Percentiles rank a stretch among this genome's conserved stretches.
phyloP scores from a whole-genome alignment of 331 rosid genomes.

The Phaseolus coccineus region DNA sequence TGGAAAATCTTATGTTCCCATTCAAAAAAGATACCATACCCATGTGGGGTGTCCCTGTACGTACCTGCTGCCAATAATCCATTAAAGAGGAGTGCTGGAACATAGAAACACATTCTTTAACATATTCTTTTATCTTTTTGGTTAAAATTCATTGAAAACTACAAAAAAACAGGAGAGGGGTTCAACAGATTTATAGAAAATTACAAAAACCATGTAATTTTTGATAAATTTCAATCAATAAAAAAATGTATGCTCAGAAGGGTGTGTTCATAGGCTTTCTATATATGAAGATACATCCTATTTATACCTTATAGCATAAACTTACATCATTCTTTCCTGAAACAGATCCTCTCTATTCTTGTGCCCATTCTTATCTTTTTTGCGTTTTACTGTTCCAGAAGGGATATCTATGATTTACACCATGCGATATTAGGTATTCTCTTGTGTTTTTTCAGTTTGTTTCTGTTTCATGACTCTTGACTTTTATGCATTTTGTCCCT shows the following conservation, averaged over 20 bases:
- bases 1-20: slow-evolving; percentile 68
- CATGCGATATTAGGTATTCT: slow-evolving; percentile 69
- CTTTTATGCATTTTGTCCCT: slow-evolving; percentile 13
- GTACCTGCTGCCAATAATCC: slow-evolving; percentile 27
- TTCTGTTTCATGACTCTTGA: background rate
- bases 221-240: too few relatives aligned
- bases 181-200: too few relatives aligned
- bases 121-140: too few relatives aligned
- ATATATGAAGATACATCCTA: background rate
- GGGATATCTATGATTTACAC: slow-evolving; percentile 76
- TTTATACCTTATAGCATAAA: background rate
- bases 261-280: too few relatives aligned
- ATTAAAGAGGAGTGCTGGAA: too few relatives aligned
- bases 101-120: too few relatives aligned
- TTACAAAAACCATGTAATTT: too few relatives aligned
- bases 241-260: too few relatives aligned
- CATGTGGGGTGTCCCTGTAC: slow-evolving; percentile 80
- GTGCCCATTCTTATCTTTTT: slow-evolving; percentile 60
- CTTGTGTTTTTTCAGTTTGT: background rate
- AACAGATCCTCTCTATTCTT: slow-evolving; percentile 64
- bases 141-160: too few relatives aligned
- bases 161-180: too few relatives aligned
- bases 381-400: slow-evolving; percentile 57
- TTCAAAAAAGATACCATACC: slow-evolving; percentile 67
- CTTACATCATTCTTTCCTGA: background rate